Evolutionary conservation across 306 rosid genomes (phyloP), one percentile per base, ranked within the genome.

Genomic region (Sicyos baderoa): DNA sequence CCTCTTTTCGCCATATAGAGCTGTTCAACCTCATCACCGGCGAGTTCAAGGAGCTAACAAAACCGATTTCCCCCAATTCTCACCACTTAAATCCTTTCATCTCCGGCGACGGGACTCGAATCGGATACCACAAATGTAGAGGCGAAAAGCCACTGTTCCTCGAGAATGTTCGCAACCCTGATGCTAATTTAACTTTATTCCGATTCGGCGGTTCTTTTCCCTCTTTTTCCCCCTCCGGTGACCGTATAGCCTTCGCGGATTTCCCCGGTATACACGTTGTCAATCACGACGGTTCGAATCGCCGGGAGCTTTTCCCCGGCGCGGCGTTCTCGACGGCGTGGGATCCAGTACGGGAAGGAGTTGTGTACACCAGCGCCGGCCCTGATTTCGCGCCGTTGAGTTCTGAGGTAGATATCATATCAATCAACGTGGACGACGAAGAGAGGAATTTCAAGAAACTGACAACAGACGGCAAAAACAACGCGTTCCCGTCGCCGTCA

Each of bases 81-180:
- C 95, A 92, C 76, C 95, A 92, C 73, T 81, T 84, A 4, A 92
- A 92, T 87, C 98, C 98, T 67, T 92, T 92, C 67, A 68, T 92
- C 61, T 89, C 96, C 5, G 76, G 88, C 7, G 98, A 89, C 62
- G 70, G 85, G 0, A 11, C 68, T 1, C 79, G 82, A 69, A 82
- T 92, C 37, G 98, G 96, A 40, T 92, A 92, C 82, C 96, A 92
- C 77, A 86, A 73, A 60, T 92, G 98, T 78, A 81, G 98, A 25
- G 86, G 89, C 10, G 69, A 37, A 69, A 73, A 85, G 17, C 83
- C 70, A 49, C 61, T 83, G 0, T 37, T 87, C 1, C 76, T 92
- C 0, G 89, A 92, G 73, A 89, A 87, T 56, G 58, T 92, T 65
- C 71, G 9, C 32, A 89, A 86, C 73, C 86, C 88, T 1, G 71